Evolutionary conservation across 306 rosid genomes (phyloP).

Genomic region (Fragaria vesca): DNA sequence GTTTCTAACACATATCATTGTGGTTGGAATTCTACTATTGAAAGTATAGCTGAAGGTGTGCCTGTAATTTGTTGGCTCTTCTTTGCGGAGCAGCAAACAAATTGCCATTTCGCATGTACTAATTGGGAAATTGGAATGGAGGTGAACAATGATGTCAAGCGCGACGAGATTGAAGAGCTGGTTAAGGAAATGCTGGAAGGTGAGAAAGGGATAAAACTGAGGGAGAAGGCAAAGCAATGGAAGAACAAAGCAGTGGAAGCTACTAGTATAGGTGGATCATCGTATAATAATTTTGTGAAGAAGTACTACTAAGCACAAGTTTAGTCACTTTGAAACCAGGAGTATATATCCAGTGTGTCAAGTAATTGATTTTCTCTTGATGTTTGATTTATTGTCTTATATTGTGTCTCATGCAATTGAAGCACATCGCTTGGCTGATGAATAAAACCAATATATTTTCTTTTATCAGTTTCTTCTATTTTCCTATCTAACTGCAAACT

Average conservation of each 20-base stretch:
- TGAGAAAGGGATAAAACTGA: constrained; percentile 24
- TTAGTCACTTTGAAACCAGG: not conserved
- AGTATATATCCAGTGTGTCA: too few relatives aligned
- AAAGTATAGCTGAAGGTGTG: constrained; percentile 38
- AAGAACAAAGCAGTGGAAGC: constrained; percentile 39
- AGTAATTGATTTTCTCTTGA: too few relatives aligned
- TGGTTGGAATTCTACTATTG: constrained; percentile 35
- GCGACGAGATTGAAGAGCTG: constrained; percentile 28
- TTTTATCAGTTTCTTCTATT: too few relatives aligned
- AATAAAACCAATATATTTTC: too few relatives aligned
- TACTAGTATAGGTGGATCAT: constrained; percentile 34
- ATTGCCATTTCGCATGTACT: constrained; percentile 37
- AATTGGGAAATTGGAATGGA: constrained; percentile 47
- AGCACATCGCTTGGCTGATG: too few relatives aligned
- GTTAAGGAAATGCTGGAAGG: constrained; percentile 43
- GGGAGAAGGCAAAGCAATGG: constrained; percentile 34
- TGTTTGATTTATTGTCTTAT: too few relatives aligned
- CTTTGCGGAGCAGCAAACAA: constrained; percentile 50
- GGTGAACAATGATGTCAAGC: constrained; percentile 35
- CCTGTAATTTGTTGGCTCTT: constrained; percentile 55
- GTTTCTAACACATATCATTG: too few relatives aligned
- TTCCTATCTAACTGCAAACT: too few relatives aligned
- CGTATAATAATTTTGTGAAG: constrained; percentile 25
- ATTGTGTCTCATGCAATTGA: too few relatives aligned
- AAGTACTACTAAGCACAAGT: too few relatives aligned